Conservation (phyloP, 2,329 filamentous ascomycete species). For the Alternaria arborescens region DNA sequence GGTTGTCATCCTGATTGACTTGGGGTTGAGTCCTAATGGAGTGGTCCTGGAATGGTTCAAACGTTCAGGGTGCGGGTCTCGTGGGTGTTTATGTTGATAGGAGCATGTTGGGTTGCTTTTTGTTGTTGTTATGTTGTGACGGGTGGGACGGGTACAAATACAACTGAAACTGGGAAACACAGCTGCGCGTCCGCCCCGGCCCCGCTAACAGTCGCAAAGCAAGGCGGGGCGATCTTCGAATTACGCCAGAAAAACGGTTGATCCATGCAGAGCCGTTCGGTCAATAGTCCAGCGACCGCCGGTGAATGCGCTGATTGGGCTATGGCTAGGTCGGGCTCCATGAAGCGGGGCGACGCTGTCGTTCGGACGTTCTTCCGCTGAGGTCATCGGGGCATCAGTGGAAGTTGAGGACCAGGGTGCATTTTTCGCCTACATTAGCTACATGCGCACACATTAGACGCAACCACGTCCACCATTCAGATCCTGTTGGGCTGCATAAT, state of each 20-base stretch:
- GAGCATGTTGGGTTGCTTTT: conserved; percentile 13
- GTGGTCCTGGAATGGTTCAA: background rate
- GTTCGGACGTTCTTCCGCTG: conserved; percentile 8
- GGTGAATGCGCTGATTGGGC: background rate
- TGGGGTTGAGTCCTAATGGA: background rate
- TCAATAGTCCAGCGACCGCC: conserved; percentile 6
- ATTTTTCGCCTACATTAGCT: background rate
- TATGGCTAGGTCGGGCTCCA: background rate
- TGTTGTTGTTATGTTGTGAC: conserved; percentile 10
- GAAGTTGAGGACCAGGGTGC: background rate
- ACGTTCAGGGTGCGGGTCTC: background rate
- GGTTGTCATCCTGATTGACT: conserved; percentile 17
- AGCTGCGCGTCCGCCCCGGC: conserved; percentile 11
- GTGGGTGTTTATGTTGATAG: conserved; percentile 14
- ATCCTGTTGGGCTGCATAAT: background rate
- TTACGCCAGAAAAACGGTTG: conserved; percentile 16
- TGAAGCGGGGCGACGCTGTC: background rate
- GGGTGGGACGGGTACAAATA: conserved; percentile 16
- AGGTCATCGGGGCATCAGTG: conserved; percentile 4
- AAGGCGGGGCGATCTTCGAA: conserved; percentile 18
- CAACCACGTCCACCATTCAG: background rate
- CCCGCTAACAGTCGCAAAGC: conserved; percentile 12
- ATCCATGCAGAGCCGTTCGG: conserved; percentile 18
- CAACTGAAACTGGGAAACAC: conserved; percentile 13
- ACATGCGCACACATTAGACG: background rate